A percentile compares a stretch with the other conserved stretches of the same genome.
These are phyloP conservation scores for Candida ficus DNA, from an alignment of 805 yeast genomes.

Conservation along the genomic window DNA sequence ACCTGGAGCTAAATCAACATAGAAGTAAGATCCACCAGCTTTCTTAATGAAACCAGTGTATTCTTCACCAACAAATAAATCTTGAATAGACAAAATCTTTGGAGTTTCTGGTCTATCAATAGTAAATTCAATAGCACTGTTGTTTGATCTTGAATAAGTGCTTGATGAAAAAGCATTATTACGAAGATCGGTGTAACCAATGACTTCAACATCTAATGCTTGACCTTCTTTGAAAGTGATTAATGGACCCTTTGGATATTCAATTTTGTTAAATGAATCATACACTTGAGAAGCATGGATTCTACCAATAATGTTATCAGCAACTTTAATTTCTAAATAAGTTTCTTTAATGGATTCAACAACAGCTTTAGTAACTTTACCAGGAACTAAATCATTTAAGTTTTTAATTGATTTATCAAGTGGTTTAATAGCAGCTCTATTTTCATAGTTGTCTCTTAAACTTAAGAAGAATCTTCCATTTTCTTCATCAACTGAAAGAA, in stretches of 20 bases:
- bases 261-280: conserved; percentile 47
- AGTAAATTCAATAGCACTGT: conserved; percentile 60
- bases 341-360: conserved; percentile 63
- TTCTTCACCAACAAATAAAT: conserved; percentile 44
- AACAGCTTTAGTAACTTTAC: conserved; percentile 54
- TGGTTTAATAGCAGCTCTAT: conserved; percentile 43
- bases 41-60: conserved; percentile 63
- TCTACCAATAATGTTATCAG: conserved; percentile 76
- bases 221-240: conserved; percentile 54
- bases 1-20: conserved; percentile 67
- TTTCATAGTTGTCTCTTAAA: conserved; percentile 35
- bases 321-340: conserved; percentile 69
- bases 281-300: conserved; percentile 70
- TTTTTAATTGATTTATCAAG: conserved; percentile 47
- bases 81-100: conserved; percentile 33
- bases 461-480: conserved; percentile 68
- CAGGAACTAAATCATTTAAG: conserved; percentile 51
- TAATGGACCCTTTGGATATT: conserved; percentile 55
- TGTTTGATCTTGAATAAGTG: conserved; percentile 51
- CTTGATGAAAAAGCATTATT: conserved; percentile 64
- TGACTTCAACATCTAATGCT: conserved; percentile 53
- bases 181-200: conserved; percentile 73
- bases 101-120: conserved; percentile 36
- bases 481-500: conserved; percentile 62
- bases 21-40: conserved; percentile 50